phyloP scores from a whole-genome alignment of 441 rosid species.

The Melastoma candidum region DNA sequence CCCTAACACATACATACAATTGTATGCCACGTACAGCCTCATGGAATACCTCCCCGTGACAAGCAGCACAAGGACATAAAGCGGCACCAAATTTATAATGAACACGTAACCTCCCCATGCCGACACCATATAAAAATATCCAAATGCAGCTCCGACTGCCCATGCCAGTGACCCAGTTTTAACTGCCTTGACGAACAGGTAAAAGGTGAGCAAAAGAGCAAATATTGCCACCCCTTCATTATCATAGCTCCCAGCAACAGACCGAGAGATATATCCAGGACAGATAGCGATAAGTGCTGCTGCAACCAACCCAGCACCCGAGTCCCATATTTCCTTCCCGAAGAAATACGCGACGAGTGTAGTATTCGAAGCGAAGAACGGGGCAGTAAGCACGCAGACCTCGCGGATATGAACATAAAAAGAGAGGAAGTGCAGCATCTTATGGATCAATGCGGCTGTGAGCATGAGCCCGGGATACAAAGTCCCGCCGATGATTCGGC shows the following conservation, averaged over 20 bases:
- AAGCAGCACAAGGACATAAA: constrained; percentile 81
- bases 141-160: constrained; percentile 85
- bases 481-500: constrained; percentile 91
- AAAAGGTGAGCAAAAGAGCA: constrained; percentile 76
- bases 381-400: constrained; percentile 94
- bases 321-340: constrained; percentile 93
- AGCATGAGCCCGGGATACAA: constrained; percentile 97
- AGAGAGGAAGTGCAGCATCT: constrained; percentile 54
- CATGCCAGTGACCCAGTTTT: constrained; percentile 87
- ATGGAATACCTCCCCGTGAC: constrained; percentile 87
- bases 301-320: constrained; percentile 90
- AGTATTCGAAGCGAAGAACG: constrained; percentile 90
- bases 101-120: constrained; percentile 99
- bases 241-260: constrained; percentile 91
- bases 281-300: constrained; percentile 85
- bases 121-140: constrained; percentile 96
- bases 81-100: constrained; percentile 87
- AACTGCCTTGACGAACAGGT: constrained; percentile 86
- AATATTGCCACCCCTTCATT: constrained; percentile 92
- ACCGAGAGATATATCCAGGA: constrained; percentile 88
- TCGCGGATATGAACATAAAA: constrained; percentile 91
- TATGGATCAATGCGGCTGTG: constrained; percentile 77
- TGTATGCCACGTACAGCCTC: constrained; percentile 85
- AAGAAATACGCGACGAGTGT: constrained; percentile 89
- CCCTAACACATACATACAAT: constrained; percentile 82